Percentiles rank a stretch among this genome's conserved stretches.
Evolutionary conservation across 2,329 filamentous ascomycete genomes (phyloP).

Genomic region (Exophiala spinifera): DNA sequence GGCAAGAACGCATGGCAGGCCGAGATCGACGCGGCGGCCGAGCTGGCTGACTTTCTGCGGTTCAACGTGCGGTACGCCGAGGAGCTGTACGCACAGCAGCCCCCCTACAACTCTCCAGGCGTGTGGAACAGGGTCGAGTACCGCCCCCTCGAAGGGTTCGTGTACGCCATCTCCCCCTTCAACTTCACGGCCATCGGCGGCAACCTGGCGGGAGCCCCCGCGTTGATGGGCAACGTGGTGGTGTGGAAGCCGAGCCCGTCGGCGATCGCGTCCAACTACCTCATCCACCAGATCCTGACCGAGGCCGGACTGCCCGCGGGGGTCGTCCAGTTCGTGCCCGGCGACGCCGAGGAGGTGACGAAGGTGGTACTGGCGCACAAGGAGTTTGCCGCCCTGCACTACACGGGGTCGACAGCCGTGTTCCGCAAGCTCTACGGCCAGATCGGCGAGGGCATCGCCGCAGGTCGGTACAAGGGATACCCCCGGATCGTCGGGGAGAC

Average conservation of each 20-base stretch:
- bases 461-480: conserved; percentile 73
- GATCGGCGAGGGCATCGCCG: conserved; percentile 73
- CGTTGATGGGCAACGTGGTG: conserved; percentile 83
- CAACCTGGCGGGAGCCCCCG: conserved; percentile 74
- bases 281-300: conserved; percentile 81
- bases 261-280: conserved; percentile 77
- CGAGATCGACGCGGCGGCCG: conserved; percentile 94
- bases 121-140: conserved; percentile 88
- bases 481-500: conserved; percentile 80
- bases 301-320: conserved; percentile 80
- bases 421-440: conserved; percentile 82
- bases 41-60: conserved; percentile 86
- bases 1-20: conserved; percentile 99
- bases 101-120: conserved; percentile 74
- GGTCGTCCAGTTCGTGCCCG: conserved; percentile 85
- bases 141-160: conserved; percentile 81
- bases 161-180: conserved; percentile 85
- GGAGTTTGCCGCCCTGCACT: conserved; percentile 79
- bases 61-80: conserved; percentile 95
- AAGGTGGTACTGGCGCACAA: conserved; percentile 67
- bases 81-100: conserved; percentile 85
- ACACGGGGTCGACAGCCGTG: conserved; percentile 80
- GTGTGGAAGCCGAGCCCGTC: conserved; percentile 86
- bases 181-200: conserved; percentile 93
- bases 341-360: conserved; percentile 76